Percentiles rank a stretch among this genome's conserved stretches.
These are phyloP conservation scores for Phymatotrichopsis omnivora DNA, from an alignment of 2,329 filamentous ascomycete genomes.

Conservation along the genomic window DNA sequence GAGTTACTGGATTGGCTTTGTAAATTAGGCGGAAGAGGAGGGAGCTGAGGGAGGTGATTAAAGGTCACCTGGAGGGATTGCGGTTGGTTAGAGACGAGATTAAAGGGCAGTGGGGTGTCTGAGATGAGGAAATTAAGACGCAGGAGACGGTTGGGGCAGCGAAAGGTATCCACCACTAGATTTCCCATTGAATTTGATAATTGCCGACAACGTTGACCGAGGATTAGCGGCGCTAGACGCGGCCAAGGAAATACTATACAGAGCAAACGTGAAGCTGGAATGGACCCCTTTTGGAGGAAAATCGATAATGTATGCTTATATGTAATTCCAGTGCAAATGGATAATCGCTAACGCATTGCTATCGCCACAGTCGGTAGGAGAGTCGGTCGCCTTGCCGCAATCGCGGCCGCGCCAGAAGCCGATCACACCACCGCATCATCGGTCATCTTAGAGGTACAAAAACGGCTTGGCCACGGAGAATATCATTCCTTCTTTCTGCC, in stretches of 20 bases:
- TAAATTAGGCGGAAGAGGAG: slow-evolving; percentile 5
- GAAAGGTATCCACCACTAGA: too few relatives aligned
- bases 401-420: slow-evolving; percentile 1
- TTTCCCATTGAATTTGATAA: neutral
- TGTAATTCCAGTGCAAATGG: too few relatives aligned
- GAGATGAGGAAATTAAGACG: neutral
- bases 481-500: slow-evolving; percentile 11
- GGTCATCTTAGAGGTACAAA: slow-evolving; percentile 7
- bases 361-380: too few relatives aligned
- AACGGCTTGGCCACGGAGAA: slow-evolving; percentile 6
- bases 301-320: too few relatives aligned
- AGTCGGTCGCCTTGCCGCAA: slow-evolving; percentile 7
- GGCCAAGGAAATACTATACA: slow-evolving; percentile 1
- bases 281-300: too few relatives aligned
- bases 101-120: neutral
- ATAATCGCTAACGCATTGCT: too few relatives aligned
- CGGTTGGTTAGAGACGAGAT: slow-evolving; percentile 20
- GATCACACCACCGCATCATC: slow-evolving; percentile 4
- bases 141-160: too few relatives aligned
- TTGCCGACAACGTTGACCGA: slow-evolving; percentile 2
- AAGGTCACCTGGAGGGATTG: slow-evolving; percentile 8
- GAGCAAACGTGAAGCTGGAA: too few relatives aligned
- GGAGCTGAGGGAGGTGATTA: slow-evolving; percentile 11
- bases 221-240: slow-evolving; percentile 2
- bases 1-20: slow-evolving; percentile 1